Evolutionary conservation across 75 land plant species (phyloP).

Genomic region (Gnetum montanum): DNA sequence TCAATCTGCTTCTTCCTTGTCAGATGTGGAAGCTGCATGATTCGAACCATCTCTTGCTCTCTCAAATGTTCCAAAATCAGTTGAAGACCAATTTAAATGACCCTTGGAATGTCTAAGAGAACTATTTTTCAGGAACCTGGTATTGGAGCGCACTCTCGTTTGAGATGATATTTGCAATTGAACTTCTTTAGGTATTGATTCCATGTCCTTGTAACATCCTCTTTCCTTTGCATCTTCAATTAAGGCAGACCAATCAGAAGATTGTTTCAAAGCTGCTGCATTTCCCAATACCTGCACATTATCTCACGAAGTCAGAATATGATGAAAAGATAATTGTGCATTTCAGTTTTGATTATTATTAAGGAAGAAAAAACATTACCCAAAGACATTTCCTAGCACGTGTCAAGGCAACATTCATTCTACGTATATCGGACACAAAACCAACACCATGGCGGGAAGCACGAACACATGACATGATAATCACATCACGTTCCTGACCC

Average conservation of each 20-base stretch:
- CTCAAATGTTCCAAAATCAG: no score
- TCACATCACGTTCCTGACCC: constrained; percentile 90
- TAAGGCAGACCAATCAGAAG: constrained; percentile 70
- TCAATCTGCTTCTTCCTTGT: no score
- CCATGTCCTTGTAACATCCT: constrained; percentile 41
- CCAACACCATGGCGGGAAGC: constrained; percentile 60
- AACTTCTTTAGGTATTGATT: constrained; percentile 16
- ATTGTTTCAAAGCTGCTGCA: constrained; percentile 55
- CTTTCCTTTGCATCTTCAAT: constrained; percentile 68
- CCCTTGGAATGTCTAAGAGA: no score
- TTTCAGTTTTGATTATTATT: neutral
- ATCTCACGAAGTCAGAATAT: neutral
- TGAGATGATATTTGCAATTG: no score
- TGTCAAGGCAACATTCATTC: constrained; percentile 98
- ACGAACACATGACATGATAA: constrained; percentile 91
- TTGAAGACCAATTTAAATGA: no score
- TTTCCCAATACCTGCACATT: constrained; percentile 39
- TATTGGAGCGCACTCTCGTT: no score
- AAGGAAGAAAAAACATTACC: constrained; percentile 21
- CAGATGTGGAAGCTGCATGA: no score
- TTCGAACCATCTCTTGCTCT: no score
- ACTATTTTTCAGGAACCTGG: no score
- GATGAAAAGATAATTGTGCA: neutral
- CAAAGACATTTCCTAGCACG: constrained; percentile 82
- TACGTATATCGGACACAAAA: constrained; percentile 92